These are phyloP conservation scores for Zanthoxylum bungeanum DNA, from an alignment of 345 rosid genomes.

Conservation along the genomic window DNA sequence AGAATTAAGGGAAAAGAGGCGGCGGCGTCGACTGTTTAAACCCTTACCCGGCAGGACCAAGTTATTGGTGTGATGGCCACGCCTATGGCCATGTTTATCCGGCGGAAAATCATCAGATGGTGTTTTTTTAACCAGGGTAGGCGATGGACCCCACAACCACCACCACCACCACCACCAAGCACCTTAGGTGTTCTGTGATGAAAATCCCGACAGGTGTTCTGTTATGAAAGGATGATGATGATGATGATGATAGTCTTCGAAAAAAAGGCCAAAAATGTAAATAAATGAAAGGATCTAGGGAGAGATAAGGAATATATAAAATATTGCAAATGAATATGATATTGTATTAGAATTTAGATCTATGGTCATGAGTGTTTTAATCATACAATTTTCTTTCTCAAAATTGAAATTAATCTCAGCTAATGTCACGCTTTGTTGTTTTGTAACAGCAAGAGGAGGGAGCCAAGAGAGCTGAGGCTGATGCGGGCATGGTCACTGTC, in stretches of 20 bases:
- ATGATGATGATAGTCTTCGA: neutral
- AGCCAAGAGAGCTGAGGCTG: constrained; percentile 38
- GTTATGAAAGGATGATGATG: constrained; percentile 60
- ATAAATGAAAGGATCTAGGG: constrained; percentile 21
- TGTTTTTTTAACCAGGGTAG: constrained; percentile 26
- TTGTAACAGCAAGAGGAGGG: constrained; percentile 33
- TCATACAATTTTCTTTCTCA: no score
- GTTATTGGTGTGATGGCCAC: no score
- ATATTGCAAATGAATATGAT: neutral
- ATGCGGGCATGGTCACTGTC: constrained; percentile 32
- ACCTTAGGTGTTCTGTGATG: constrained; percentile 88
- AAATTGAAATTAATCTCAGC: neutral
- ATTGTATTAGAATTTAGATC: no score
- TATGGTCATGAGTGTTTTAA: no score
- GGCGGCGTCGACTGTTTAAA: no score
- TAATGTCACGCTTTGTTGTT: neutral
- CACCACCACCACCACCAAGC: constrained; percentile 40
- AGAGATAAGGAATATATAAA: neutral
- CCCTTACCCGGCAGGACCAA: constrained; percentile 35
- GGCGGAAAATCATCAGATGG: constrained; percentile 19
- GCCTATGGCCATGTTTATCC: constrained; percentile 33
- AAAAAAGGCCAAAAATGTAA: constrained; percentile 19
- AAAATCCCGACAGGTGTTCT: constrained; percentile 83
- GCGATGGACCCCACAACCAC: constrained; percentile 35
- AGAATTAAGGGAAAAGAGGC: constrained; percentile 33